A percentile compares a stretch with the other conserved stretches of the same genome.
phyloP scores from a whole-genome alignment of 306 rosid species.

The Echinosophora koreensis region DNA sequence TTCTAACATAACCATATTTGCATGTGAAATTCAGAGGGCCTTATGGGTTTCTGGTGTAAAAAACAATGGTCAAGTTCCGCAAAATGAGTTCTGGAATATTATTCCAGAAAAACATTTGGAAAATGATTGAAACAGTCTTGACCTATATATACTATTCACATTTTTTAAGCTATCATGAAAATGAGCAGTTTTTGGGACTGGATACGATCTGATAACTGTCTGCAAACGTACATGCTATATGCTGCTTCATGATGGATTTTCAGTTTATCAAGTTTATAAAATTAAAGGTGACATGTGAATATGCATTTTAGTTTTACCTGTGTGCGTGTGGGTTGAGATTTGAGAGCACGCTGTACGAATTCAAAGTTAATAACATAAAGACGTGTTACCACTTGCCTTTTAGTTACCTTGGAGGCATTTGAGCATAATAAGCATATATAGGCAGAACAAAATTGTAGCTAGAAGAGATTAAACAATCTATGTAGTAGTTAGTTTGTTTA shows the following conservation, averaged over 20 bases:
- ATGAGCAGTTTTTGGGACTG: slow-evolving; percentile 3
- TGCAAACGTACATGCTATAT: slow-evolving; percentile 29
- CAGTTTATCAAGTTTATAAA: slow-evolving; percentile 26
- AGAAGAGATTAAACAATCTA: neutral
- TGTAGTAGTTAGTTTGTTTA: neutral
- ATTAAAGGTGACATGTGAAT: slow-evolving; percentile 20
- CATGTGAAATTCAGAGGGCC: slow-evolving; percentile 23
- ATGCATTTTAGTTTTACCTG: neutral
- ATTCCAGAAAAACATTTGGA: neutral
- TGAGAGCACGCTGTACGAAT: slow-evolving; percentile 12
- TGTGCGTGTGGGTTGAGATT: too few species aligned
- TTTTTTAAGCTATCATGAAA: slow-evolving; percentile 18
- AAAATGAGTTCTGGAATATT: slow-evolving; percentile 17
- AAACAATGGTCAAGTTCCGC: neutral
- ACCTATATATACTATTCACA: slow-evolving; percentile 6
- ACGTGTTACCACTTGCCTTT: neutral
- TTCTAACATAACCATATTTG: slow-evolving; percentile 17
- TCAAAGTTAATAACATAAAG: neutral
- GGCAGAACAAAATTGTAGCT: slow-evolving; percentile 1
- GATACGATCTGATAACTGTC: slow-evolving; percentile 5
- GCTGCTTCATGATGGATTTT: slow-evolving; percentile 37
- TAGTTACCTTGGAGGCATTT: slow-evolving; percentile 11
- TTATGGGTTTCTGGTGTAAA: too few species aligned
- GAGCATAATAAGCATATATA: slow-evolving; percentile 15
- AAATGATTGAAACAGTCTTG: neutral